Evolutionary conservation across 495 filamentous ascomycete genomes (phyloP), one percentile per base, ranked within the genome.

Genomic region (Darksidea phi): DNA sequence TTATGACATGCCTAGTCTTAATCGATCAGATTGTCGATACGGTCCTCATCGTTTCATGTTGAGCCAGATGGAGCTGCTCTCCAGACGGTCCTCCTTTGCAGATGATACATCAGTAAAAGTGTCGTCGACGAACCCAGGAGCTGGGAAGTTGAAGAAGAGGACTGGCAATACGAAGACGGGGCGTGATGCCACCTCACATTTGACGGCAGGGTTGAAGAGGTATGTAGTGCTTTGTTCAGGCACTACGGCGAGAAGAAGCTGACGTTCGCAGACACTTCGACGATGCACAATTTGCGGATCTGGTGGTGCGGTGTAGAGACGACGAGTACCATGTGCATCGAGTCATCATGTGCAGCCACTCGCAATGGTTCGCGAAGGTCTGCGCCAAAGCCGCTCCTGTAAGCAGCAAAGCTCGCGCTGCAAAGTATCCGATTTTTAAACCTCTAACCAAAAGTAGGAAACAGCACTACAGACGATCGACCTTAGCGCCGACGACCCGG

Each of bases 271-370:
- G 59, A 34, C 59, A 54, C 45, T 61, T 59, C 43, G 54, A 48
- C 10, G 54, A 59, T 47, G 47, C 37, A 6, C 8, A 43, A 20
- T 65, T 54, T 28, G 47, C 62, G 2, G 62, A 65, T 36, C 38
- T 65, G 18, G 46, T 57, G 6, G 53, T 65, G 8, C 10, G 26
- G 24, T 65, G 54, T 55, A 42, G 56, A 21, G 42, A 50, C 15
- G 54, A 65, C 28, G 49, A 54, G n/a, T 59, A 50, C 18, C 54
- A 46, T 21, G 49, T 59, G 18, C 62, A 65, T 42, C 57, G 55
- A 25, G 49, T 59, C n/a, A 59, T 65, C 42, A 12, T 65, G 26
- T 65, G 55, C 18, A 49, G 24, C 17, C 62, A 65, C 25, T 65
- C 54, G 25, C 26, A 54, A 6, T 65, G 62, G 62, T 59, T 65